Evolutionary conservation across 1,284 basidiomycete genomes (phyloP), one percentile per base, ranked within the genome.

Genomic region (Singerocomus inundabilis): DNA sequence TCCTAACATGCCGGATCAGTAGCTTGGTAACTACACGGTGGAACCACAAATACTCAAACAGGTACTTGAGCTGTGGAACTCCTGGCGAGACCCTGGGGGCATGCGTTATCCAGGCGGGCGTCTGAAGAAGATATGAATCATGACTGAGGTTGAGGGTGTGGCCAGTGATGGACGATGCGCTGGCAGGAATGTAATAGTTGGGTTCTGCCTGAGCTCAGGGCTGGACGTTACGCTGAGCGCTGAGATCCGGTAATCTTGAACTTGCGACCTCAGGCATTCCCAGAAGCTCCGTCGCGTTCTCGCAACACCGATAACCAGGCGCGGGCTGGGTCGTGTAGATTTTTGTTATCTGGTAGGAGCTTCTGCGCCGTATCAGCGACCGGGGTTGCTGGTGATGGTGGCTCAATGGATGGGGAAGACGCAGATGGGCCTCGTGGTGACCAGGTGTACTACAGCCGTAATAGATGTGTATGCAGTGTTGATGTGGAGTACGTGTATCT

Each of bases 11-110:
- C 18, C 15, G 18, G 46, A 58, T 61, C 56, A 45, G 48, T 42
- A 33, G 28, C 25, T 31, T 32, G 25, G 37, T 18, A 26, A 42
- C 24, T 26, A 35, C 25, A 21, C 13, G 30, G 32, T 4, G 18
- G 42, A 31, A 37, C 33, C 33, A 44, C 42, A 30, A 33, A 54
- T 44, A 46, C 41, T 24, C 10, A 25, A 44, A 16, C 11, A 21
- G 39, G 15, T n/a, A 30, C 11, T 31, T 15, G 31, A 13, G 13
- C 8, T 31, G 30, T 40, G 45, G 26, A 36, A 10, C 31, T 7
- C 30, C 35, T 16, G 25, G 10, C 16, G n/a, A 36, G 55, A 54
- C 59, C 57, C 59, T 57, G 57, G 25, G 25, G 13, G 21, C 53
- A 57, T 49, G 56, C 18, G 44, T 45, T 34, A 24, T 48, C 38